Evolutionary conservation across 2,329 filamentous ascomycete genomes (phyloP).

Genomic region (Verticillium dahliae): DNA sequence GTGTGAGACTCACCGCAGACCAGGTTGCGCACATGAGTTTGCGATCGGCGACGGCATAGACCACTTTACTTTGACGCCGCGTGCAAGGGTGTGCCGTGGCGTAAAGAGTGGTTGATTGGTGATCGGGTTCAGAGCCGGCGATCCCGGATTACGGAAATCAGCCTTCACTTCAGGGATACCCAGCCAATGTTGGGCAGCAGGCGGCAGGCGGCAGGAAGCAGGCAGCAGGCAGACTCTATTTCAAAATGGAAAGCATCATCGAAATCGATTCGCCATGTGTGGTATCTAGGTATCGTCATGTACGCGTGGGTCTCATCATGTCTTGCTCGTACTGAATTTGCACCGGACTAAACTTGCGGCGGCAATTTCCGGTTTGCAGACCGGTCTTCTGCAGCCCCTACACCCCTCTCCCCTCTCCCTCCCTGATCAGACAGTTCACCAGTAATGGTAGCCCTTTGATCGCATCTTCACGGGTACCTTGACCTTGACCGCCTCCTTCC

Average conservation of each 20-base stretch:
- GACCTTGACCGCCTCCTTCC: conserved; percentile 6
- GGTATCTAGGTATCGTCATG: background rate
- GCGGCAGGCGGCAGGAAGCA: background rate
- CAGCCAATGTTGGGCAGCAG: background rate
- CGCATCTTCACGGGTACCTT: background rate
- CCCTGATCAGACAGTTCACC: background rate
- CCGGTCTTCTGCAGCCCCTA: background rate
- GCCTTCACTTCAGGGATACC: no score
- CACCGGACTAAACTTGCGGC: background rate
- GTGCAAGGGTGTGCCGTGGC: no score
- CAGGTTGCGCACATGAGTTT: background rate
- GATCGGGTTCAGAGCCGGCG: no score
- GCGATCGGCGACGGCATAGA: background rate
- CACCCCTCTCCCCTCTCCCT: background rate
- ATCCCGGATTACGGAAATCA: background rate
- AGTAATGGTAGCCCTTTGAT: background rate
- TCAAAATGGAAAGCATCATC: background rate
- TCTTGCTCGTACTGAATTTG: background rate
- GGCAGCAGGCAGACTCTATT: background rate
- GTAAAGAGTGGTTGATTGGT: no score
- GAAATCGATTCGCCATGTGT: background rate
- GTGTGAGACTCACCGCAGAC: background rate
- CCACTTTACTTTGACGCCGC: no score
- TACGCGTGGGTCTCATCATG: background rate
- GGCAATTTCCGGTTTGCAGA: background rate